These are phyloP conservation scores for Trifolium repens DNA, from an alignment of 306 rosid species.

Conservation along the genomic window DNA sequence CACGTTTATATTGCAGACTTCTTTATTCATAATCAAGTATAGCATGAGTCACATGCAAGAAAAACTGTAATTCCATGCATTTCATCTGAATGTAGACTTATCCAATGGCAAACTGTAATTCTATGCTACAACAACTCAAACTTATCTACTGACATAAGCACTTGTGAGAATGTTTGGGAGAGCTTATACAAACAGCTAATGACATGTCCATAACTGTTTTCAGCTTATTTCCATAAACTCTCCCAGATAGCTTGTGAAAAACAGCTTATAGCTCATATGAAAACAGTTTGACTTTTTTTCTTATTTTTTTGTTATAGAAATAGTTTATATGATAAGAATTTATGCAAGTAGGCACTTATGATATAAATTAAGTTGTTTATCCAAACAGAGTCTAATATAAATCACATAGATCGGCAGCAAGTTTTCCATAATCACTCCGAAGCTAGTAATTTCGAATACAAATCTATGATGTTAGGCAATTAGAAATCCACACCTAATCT, in stretches of 20 bases:
- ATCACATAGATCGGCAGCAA: constrained; percentile 8
- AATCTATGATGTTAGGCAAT: background rate
- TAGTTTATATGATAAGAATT: background rate
- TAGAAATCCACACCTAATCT: background rate
- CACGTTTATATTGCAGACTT: constrained; percentile 1
- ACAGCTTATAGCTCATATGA: background rate
- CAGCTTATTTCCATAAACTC: background rate
- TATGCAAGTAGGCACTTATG: background rate
- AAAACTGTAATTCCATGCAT: background rate
- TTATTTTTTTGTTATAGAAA: too few relatives aligned
- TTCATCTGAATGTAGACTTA: background rate
- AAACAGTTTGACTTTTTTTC: background rate
- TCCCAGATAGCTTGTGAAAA: background rate
- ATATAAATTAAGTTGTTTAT: background rate
- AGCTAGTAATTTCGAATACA: background rate
- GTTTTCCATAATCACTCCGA: constrained; percentile 6
- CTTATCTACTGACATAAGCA: background rate
- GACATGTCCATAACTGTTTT: background rate
- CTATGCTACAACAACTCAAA: background rate
- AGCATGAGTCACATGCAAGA: constrained; percentile 7
- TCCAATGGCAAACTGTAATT: background rate
- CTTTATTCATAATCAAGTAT: background rate
- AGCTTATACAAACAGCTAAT: background rate
- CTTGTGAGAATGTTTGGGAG: background rate
- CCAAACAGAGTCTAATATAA: constrained; percentile 20